phyloP scores from a whole-genome alignment of 768 basidiomycete species.

The Psilocybe sp. region DNA sequence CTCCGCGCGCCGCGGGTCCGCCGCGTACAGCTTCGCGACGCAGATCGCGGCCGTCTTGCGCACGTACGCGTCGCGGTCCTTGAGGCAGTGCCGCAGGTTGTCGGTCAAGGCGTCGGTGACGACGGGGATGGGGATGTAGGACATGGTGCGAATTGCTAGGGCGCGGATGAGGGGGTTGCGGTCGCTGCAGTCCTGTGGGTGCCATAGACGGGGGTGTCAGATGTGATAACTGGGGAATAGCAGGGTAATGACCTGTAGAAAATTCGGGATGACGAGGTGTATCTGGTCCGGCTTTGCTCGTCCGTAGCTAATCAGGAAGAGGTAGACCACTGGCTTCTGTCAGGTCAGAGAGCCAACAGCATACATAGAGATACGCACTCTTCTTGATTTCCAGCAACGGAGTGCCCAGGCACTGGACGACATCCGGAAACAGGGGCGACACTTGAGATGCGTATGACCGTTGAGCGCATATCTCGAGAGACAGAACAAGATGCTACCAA shows the following conservation, averaged over 20 bases:
- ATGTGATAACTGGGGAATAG: not conserved
- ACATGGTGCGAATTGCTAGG: constrained; percentile 97
- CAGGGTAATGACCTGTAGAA: constrained; percentile 67
- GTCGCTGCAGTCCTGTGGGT: constrained; percentile 87
- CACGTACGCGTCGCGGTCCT: constrained; percentile 96
- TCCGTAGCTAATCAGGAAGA: constrained; percentile 96
- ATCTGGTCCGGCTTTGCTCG: constrained; percentile 92
- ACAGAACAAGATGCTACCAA: constrained; percentile 45
- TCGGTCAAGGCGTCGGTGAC: constrained; percentile 86
- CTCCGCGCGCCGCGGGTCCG: constrained; percentile 85
- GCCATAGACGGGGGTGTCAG: not conserved
- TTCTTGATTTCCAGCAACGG: constrained; percentile 98
- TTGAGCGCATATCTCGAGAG: constrained; percentile 18
- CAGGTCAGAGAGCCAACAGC: constrained; percentile 8
- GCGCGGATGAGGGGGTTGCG: constrained; percentile 96
- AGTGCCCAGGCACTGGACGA: constrained; percentile 92
- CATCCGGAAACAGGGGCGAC: constrained; percentile 93
- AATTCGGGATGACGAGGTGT: constrained; percentile 85
- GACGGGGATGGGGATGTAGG: constrained; percentile 91
- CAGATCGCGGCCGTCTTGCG: constrained; percentile 98
- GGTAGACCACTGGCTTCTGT: constrained; percentile 80
- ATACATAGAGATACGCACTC: constrained; percentile 52
- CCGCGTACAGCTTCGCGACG: constrained; percentile 91
- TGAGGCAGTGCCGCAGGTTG: constrained; percentile 87
- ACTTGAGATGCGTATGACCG: constrained; percentile 44